Base-by-base conservation (phyloP, 306 rosid species). In the Rosa multiflora region DNA sequence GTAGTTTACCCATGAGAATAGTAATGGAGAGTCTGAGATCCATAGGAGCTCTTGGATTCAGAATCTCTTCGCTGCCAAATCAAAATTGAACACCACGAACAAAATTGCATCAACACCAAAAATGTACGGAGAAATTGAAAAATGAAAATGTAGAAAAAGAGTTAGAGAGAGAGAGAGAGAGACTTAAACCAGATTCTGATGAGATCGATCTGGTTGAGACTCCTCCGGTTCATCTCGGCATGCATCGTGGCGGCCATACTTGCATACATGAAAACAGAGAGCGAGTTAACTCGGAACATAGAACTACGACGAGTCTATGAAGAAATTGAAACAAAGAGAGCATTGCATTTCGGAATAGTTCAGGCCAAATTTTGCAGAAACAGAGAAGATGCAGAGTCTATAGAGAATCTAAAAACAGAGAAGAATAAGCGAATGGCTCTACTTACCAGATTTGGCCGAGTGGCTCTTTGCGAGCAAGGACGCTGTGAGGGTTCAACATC, bases 31-130 rank as follows among this genome's bases (percentile, higher is more conserved):
- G 97, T 68, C 99, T 79, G 32, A 95, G 96, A 81, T 96, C 96
- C 98, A 95, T 91, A 2, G 99, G 99, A 88, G 93, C 86, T 15
- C 94, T 77, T 20, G 99, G 99, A 39, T 91, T 90, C 87, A 93
- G 83, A 85, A 95, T 93, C 83, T 95, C 99, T 75, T 93, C 99
- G 42, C 98, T 93, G 84, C 14, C 74, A 82, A 73, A 68, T 71
- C 29, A 29, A 29, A 29, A 29, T 29, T 29, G 29, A 29, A 29
- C 29, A 29, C 29, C 29, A 29, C 29, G 29, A 29, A 29, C 56
- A 44, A n/a, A 37, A 53, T 23, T 2, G 46, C 29, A 53, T 48
- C 44, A 73, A 37, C 76, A 37, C 8, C 17, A 17, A 13, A 43
- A 23, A 43, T 14, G n/a, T 20, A 35, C n/a, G 0, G 48, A 0